These are phyloP conservation scores for Mrakia gelida DNA, from an alignment of 768 basidiomycete genomes.

Conservation along the genomic window DNA sequence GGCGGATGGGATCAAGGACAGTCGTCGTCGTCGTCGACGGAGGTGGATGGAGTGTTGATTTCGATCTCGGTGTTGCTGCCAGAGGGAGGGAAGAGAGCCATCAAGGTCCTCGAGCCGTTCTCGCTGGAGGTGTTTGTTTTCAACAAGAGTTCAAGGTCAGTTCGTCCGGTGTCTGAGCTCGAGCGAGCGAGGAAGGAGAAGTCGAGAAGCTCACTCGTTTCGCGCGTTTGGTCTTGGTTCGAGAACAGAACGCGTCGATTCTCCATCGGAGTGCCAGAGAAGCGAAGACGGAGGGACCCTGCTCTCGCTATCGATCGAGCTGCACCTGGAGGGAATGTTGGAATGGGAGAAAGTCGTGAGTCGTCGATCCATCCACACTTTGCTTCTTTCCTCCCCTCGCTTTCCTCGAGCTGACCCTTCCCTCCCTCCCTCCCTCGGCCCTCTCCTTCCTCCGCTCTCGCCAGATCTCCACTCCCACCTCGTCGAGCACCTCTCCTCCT, in stretches of 20 bases:
- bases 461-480: conserved; percentile 36
- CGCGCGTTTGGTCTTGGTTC: not conserved
- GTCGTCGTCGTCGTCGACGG: not conserved
- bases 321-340: not conserved
- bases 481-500: conserved; percentile 27
- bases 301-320: not conserved
- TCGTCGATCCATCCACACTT: not conserved
- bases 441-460: not conserved
- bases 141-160: conserved; percentile 57
- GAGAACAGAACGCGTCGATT: conserved; percentile 62
- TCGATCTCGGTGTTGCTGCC: conserved; percentile 7
- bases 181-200: not conserved
- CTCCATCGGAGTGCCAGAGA: conserved; percentile 65
- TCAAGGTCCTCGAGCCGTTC: conserved; percentile 57
- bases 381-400: not conserved
- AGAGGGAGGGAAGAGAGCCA: not conserved
- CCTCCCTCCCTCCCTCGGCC: not conserved
- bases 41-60: not conserved
- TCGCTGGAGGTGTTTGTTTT: conserved; percentile 82
- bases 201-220: not conserved
- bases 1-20: conserved; percentile 6
- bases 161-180: not conserved
- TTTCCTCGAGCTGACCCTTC: not conserved
- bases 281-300: conserved; percentile 25
- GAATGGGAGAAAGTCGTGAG: conserved; percentile 24